These are phyloP conservation scores for Tillandsia fasciculata DNA, from an alignment of 176 grass and related monocot genomes.

Conservation along the genomic window DNA sequence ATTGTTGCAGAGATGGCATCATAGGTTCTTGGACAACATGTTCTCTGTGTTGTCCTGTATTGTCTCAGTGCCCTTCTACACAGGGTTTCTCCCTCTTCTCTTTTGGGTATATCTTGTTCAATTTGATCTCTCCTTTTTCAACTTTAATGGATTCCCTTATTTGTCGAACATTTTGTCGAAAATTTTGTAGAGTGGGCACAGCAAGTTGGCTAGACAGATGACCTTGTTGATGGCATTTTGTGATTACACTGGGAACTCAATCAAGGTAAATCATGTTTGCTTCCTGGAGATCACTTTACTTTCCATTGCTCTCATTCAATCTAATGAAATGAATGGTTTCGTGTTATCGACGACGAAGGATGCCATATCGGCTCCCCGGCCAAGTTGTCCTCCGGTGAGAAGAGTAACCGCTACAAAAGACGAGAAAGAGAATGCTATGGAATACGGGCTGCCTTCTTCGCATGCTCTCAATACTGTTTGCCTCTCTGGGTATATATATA, in stretches of 20 bases:
- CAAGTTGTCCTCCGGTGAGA: conserved; percentile 82
- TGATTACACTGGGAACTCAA: conserved; percentile 75
- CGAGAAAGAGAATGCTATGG: conserved; percentile 95
- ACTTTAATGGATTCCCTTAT: conserved; percentile 1
- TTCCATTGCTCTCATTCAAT: background rate
- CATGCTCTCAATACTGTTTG: conserved; percentile 90
- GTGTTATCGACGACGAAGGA: conserved; percentile 45
- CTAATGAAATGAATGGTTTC: background rate
- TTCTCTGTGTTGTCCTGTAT: conserved; percentile 81
- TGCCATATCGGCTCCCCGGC: conserved; percentile 76
- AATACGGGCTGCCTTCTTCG: conserved; percentile 90
- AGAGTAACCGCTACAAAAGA: conserved; percentile 71
- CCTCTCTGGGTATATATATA: conserved; percentile 83
- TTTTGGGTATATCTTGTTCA: conserved; percentile 68
- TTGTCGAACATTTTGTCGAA: conserved; percentile 8
- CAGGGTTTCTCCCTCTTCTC: conserved; percentile 86
- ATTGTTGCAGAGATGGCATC: conserved; percentile 55
- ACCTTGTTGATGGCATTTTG: conserved; percentile 91
- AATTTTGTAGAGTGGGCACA: conserved; percentile 63
- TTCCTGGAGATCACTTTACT: conserved; percentile 1
- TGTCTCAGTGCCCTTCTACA: conserved; percentile 95
- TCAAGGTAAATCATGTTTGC: conserved; percentile 45
- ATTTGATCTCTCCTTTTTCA: conserved; percentile 3
- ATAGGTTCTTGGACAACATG: conserved; percentile 59
- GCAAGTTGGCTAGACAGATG: conserved; percentile 89